These are phyloP conservation scores for Lyophyllum decastes DNA, from an alignment of 768 basidiomycete species.

Conservation along the genomic window DNA sequence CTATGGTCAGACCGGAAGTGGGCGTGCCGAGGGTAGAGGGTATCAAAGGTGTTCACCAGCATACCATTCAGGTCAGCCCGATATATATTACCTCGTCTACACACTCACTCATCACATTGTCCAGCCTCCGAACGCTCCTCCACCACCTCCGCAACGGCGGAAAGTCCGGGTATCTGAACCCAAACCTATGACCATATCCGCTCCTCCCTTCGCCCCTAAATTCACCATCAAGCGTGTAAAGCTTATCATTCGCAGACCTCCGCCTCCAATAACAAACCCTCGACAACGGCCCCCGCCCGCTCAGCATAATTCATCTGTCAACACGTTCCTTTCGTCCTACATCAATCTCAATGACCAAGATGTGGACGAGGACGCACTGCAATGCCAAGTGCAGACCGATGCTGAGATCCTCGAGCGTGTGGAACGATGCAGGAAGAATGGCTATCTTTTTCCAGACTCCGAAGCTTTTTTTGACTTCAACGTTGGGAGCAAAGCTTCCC, in stretches of 20 bases:
- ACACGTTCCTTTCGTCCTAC: constrained; percentile 64
- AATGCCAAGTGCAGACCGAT: constrained; percentile 26
- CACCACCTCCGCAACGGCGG: not conserved
- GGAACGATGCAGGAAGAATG: constrained; percentile 33
- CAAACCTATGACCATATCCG: constrained; percentile 7
- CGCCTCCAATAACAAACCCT: constrained; percentile 63
- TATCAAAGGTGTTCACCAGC: not conserved
- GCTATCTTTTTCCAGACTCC: constrained; percentile 39
- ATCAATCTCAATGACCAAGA: constrained; percentile 51
- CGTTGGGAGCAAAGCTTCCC: constrained; percentile 24
- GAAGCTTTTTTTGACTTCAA: constrained; percentile 34
- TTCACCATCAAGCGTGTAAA: constrained; percentile 63
- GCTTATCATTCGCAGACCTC: constrained; percentile 67
- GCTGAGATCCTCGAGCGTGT: constrained; percentile 36
- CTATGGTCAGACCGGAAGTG: not conserved
- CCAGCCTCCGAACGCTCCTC: constrained; percentile 5
- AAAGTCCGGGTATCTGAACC: not conserved
- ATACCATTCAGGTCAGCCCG: not conserved
- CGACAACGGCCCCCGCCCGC: constrained; percentile 61
- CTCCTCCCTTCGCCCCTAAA: constrained; percentile 21
- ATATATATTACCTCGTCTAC: not conserved
- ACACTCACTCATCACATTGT: not conserved
- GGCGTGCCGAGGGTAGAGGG: constrained; percentile 8
- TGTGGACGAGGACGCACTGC: constrained; percentile 34
- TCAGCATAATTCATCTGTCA: constrained; percentile 54